A percentile compares a stretch with the other conserved stretches of the same genome.
phyloP scores from a whole-genome alignment of 2,329 filamentous ascomycete species.

The Metarhizium rileyi region DNA sequence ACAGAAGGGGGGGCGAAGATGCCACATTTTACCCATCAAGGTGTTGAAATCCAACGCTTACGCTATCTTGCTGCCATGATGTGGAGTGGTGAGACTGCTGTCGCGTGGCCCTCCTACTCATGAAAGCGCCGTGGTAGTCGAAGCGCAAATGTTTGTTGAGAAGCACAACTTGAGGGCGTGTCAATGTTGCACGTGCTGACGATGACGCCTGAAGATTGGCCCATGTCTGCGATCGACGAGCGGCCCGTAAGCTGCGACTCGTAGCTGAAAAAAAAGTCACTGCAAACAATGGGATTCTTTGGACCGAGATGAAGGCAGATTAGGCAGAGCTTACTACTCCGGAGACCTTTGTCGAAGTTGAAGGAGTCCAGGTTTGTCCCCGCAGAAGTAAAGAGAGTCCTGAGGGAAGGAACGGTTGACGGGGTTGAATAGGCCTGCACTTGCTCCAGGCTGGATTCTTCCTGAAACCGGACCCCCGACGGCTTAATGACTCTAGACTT shows the following conservation, averaged over 20 bases:
- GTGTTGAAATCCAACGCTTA: not conserved
- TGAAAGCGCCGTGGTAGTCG: not conserved
- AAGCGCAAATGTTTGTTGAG: not conserved
- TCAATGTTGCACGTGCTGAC: slow-evolving; percentile 13
- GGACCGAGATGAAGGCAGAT: too few relatives aligned
- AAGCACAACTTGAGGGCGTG: slow-evolving; percentile 6
- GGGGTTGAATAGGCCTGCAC: not conserved
- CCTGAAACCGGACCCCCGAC: not conserved
- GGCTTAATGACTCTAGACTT: too few relatives aligned
- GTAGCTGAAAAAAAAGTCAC: too few relatives aligned
- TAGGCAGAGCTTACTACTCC: too few relatives aligned
- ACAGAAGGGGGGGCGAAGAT: not conserved
- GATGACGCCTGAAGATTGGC: slow-evolving; percentile 9
- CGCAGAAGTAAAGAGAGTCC: not conserved
- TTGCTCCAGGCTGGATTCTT: not conserved
- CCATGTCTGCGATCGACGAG: not conserved
- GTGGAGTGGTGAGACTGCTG: not conserved
- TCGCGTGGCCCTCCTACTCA: not conserved
- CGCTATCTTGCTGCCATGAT: not conserved
- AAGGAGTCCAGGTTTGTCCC: not conserved
- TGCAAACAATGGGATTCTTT: too few relatives aligned
- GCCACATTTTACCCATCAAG: not conserved
- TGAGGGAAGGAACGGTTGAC: too few relatives aligned
- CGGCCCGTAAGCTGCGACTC: not conserved
- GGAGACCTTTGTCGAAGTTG: too few relatives aligned